These are phyloP conservation scores for Metschnikowia shivogae DNA, from an alignment of 805 yeast species.

Conservation along the genomic window DNA sequence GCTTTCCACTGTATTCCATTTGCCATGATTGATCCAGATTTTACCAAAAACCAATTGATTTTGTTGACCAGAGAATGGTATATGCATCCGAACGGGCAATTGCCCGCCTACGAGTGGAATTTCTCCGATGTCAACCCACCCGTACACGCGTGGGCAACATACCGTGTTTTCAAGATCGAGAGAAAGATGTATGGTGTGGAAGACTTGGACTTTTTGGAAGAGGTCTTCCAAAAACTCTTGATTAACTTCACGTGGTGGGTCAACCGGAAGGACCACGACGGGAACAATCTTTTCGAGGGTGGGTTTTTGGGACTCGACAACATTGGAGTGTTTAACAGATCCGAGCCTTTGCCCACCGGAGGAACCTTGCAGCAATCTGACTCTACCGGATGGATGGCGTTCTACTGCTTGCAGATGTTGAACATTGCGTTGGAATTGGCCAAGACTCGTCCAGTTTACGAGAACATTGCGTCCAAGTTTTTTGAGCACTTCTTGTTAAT, in stretches of 20 bases:
- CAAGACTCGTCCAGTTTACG: slow-evolving; percentile 78
- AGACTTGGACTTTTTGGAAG: slow-evolving; percentile 78
- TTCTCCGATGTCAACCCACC: slow-evolving; percentile 96
- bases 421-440: slow-evolving; percentile 90
- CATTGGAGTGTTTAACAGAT: slow-evolving; percentile 87
- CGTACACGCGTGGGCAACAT: slow-evolving; percentile 94
- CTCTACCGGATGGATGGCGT: slow-evolving; percentile 98
- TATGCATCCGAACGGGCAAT: slow-evolving; percentile 97
- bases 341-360: slow-evolving; percentile 91
- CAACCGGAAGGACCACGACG: slow-evolving; percentile 80
- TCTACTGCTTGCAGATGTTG: slow-evolving; percentile 84
- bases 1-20: slow-evolving; percentile 92
- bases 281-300: slow-evolving; percentile 89
- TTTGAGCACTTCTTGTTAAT: slow-evolving; percentile 88
- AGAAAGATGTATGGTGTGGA: slow-evolving; percentile 77
- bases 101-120: slow-evolving; percentile 97
- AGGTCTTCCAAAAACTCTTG: slow-evolving; percentile 88
- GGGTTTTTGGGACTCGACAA: slow-evolving; percentile 92
- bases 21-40: slow-evolving; percentile 89
- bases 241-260: slow-evolving; percentile 98
- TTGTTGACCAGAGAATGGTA: slow-evolving; percentile 91
- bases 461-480: slow-evolving; percentile 89
- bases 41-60: slow-evolving; percentile 85
- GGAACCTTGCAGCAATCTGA: slow-evolving; percentile 90
- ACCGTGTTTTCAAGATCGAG: slow-evolving; percentile 82